Percentiles rank a stretch among this genome's conserved stretches.
phyloP scores from a whole-genome alignment of 2,329 filamentous ascomycete species.

The Canariomyces notabilis region DNA sequence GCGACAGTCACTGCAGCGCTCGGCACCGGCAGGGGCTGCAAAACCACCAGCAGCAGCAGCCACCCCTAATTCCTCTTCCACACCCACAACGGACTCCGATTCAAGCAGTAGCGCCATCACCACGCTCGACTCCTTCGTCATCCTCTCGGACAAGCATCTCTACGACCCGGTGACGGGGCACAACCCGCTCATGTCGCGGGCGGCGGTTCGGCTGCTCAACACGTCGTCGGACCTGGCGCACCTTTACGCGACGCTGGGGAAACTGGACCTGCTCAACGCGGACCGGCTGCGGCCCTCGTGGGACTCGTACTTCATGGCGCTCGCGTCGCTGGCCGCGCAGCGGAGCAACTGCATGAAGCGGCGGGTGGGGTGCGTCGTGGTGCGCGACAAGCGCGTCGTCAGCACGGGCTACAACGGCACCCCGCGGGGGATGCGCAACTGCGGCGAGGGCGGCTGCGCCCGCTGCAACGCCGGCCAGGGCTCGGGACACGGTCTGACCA shows the following conservation, averaged over 20 bases:
- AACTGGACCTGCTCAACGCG: conserved; percentile 71
- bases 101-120: neutral
- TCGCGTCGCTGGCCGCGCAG: conserved; percentile 86
- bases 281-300: conserved; percentile 81
- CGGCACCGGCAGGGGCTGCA: conserved; percentile 10
- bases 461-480: conserved; percentile 75
- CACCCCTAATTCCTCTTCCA: too few species aligned
- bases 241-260: conserved; percentile 66
- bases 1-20: conserved; percentile 23
- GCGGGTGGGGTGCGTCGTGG: conserved; percentile 88
- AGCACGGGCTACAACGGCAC: conserved; percentile 97
- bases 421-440: conserved; percentile 83
- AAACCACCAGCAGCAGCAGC: conserved; percentile 10
- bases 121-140: conserved; percentile 52
- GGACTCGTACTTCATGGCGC: conserved; percentile 97
- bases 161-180: conserved; percentile 63
- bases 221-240: conserved; percentile 66
- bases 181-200: conserved; percentile 72
- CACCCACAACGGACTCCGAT: neutral
- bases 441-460: conserved; percentile 83
- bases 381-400: conserved; percentile 79
- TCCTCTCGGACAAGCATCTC: conserved; percentile 64
- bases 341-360: conserved; percentile 98
- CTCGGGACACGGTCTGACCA: conserved; percentile 68
- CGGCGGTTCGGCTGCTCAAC: conserved; percentile 83